These are phyloP conservation scores for Xylaria digitata DNA, from an alignment of 2,329 filamentous ascomycete species.

Conservation along the genomic window DNA sequence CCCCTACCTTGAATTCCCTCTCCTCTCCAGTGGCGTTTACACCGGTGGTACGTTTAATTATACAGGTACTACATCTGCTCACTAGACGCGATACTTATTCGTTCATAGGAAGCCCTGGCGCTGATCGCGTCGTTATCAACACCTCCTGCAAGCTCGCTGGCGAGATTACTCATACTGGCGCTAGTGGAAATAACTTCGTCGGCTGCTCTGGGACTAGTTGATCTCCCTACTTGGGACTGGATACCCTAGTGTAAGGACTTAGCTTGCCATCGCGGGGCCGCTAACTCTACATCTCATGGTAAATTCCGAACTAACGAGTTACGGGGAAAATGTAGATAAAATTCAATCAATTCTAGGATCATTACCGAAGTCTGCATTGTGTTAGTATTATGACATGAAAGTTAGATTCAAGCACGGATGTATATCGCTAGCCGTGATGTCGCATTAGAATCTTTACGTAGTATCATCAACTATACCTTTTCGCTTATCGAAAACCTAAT, in stretches of 20 bases:
- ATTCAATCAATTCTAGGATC: neutral
- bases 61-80: no score
- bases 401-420: no score
- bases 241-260: neutral
- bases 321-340: slow-evolving; percentile 5
- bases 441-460: neutral
- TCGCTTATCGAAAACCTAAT: neutral
- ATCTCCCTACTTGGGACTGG: neutral
- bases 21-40: slow-evolving; percentile 64
- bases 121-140: slow-evolving; percentile 75
- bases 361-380: no score
- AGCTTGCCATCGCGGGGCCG: neutral
- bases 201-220: slow-evolving; percentile 60
- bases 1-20: slow-evolving; percentile 73
- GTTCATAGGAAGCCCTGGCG: slow-evolving; percentile 66
- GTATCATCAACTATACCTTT: neutral
- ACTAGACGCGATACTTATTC: neutral
- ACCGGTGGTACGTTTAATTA: slow-evolving; percentile 60
- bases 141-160: slow-evolving; percentile 66
- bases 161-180: slow-evolving; percentile 76
- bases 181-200: slow-evolving; percentile 75
- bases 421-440: no score
- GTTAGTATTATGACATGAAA: no score
- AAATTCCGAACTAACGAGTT: neutral
- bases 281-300: neutral